Evolutionary conservation across 768 basidiomycete genomes (phyloP), one percentile per base, ranked within the genome.

Genomic region (Suillus alpinus): DNA sequence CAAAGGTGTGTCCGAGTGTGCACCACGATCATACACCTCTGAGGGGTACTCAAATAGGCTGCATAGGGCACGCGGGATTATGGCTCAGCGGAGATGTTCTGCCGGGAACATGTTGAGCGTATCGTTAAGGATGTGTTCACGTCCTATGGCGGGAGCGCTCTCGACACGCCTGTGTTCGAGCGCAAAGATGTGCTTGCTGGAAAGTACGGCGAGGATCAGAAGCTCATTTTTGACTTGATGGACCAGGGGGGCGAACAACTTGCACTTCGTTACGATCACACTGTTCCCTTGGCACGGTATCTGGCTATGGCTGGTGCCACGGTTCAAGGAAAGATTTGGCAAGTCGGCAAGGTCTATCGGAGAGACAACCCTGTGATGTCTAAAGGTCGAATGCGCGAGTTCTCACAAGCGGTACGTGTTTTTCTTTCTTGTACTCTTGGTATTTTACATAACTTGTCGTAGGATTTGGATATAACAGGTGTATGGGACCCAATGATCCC

Each of bases 141-240:
- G 50, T 83, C 86, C 6, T 96, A 89, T 69, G 97, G 97, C 13
- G 97, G 89, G 7, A 83, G 86, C 57, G 94, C 92, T 63, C 92
- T 99, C 58, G 97, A 99, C 75, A 99, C 97, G 2, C 97, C 97
- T 57, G 95, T 98, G 6, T 98, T 99, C 67, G 97, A 98, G 76
- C 87, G 96, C 62, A 95, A 95, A 74, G 97, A 99, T 71, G 88
- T 99, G 60, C 77, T 98, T 46, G 86, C 95, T 1, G 96, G 94
- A 62, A 99, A 99, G 76, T 97, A 98, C 66, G 97, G 97, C 57
- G 97, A 99, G 74, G 97, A 98, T 71, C 83, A 87, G 41, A 99
- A 98, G 73, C 86, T 98, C 66, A 98, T 99, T 62, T 98, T 97
- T 71, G 97, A 98, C 75, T 83, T 99, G 53, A 87, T 89, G 81